phyloP scores from a whole-genome alignment of 1,284 basidiomycete species.

The Leccinum pachyderme region DNA sequence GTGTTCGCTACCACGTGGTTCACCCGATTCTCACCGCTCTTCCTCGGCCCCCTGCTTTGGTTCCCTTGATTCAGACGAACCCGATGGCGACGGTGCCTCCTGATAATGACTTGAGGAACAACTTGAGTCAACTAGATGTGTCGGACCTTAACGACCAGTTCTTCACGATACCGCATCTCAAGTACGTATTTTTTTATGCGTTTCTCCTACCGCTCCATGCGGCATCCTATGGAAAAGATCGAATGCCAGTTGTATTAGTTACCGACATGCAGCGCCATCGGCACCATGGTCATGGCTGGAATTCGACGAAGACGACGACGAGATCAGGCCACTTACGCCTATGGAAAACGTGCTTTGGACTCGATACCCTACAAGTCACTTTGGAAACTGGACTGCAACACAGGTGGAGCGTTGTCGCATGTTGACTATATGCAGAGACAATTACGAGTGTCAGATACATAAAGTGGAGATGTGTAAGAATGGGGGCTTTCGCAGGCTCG shows the following conservation, averaged over 20 bases:
- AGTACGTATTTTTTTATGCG: slow-evolving; percentile 10
- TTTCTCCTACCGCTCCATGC: background rate
- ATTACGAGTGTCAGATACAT: slow-evolving; percentile 37
- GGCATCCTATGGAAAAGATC: background rate
- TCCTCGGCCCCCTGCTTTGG: background rate
- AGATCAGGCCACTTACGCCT: slow-evolving; percentile 13
- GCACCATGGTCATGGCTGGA: slow-evolving; percentile 41
- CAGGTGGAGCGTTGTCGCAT: slow-evolving; percentile 44
- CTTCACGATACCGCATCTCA: slow-evolving; percentile 23
- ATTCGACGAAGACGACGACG: slow-evolving; percentile 22
- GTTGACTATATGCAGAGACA: slow-evolving; percentile 24
- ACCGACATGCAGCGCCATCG: slow-evolving; percentile 37
- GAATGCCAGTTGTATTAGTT: slow-evolving; percentile 14
- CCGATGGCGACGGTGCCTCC: slow-evolving; percentile 1
- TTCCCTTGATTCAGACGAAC: too few relatives aligned
- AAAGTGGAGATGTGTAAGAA: slow-evolving; percentile 42
- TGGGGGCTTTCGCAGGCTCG: slow-evolving; percentile 27
- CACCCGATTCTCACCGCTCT: background rate
- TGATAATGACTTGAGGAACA: background rate
- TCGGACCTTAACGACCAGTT: slow-evolving; percentile 6
- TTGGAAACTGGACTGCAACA: slow-evolving; percentile 49
- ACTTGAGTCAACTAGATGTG: slow-evolving; percentile 5
- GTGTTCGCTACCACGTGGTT: too few relatives aligned
- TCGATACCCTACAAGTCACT: slow-evolving; percentile 46
- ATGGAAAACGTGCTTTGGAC: slow-evolving; percentile 18